Percentiles rank a stretch among this genome's conserved stretches.
Conservation (phyloP, 2,329 filamentous ascomycete species). For the Penicillium frequentans region DNA sequence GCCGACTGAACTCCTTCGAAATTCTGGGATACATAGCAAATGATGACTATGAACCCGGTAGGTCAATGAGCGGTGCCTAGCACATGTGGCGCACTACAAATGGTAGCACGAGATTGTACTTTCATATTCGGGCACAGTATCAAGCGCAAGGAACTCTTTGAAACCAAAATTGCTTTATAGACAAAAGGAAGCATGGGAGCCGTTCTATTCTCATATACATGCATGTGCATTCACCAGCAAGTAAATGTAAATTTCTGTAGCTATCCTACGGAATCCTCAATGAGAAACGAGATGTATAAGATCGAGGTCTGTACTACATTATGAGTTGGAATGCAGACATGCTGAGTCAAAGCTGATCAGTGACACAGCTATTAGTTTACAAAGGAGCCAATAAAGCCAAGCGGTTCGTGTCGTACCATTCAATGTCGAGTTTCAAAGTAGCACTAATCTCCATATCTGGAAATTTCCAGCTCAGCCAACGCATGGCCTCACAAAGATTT, state of each 20-base stretch:
- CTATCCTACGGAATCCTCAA: background rate
- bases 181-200: background rate
- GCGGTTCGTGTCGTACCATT: background rate
- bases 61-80: background rate
- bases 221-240: background rate
- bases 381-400: background rate
- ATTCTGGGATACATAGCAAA: background rate
- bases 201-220: background rate
- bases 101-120: background rate
- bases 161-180: background rate
- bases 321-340: background rate
- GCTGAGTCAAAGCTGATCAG: background rate
- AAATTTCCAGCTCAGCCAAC: background rate
- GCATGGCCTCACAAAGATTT: background rate
- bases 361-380: background rate
- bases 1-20: background rate
- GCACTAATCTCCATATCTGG: background rate
- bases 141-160: background rate
- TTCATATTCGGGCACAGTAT: background rate
- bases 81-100: background rate
- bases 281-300: too few species aligned
- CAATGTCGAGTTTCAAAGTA: background rate
- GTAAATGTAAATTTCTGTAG: background rate
- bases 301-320: background rate
- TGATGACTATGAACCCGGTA: background rate